Base-by-base conservation (phyloP, 2,329 filamentous ascomycete species). In the Alternaria solani region DNA sequence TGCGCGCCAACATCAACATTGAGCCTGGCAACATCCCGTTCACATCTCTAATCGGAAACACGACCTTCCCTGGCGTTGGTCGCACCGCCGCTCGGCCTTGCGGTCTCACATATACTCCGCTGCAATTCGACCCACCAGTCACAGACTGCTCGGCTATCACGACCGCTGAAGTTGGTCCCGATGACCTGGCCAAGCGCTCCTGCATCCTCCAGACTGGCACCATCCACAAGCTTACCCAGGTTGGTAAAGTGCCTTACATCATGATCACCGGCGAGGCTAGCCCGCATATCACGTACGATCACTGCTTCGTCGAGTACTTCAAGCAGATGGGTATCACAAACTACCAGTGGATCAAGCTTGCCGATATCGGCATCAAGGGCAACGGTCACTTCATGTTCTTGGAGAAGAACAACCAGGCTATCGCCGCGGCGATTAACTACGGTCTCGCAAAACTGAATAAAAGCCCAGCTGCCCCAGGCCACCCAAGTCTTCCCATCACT, bases 361-460 rank as follows among this genome's bases (percentile, higher is more conserved):
- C 76, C 0, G 71, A 82, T 0, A 57, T 75, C 1, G 79, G 79
- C 0, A 81, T 87, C 1, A 69, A 74, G 23, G 86, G 86, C 0
- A 88, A 88, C 59, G 85, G 84, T 0, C 86, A 87, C 65, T 79
- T 88, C 59, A 79, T 84, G 75, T 85, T 85, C 46, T 67, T 87
- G 34, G 85, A 87, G 75, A 79, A 75, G 65, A 87, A 87, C 66
- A 86, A 81, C 58, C 63, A 80, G 32, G 67, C 77, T 0, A 77
- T 86, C 54, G 82, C 81, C 2, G 62, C 62, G 36, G 60, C 51
- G 25, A 65, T 67, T 20, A 59, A 63, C 42, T 34, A 46, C 26
- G 46, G 57, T 48, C 59, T 66, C 4, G 25, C 2, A 1, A 43
- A 41, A 23, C 4, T 63, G 41, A 61, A 63, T 7, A 42, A 8